Evolutionary conservation across 345 rosid genomes (phyloP).

Genomic region (Bretschneidera sinensis): DNA sequence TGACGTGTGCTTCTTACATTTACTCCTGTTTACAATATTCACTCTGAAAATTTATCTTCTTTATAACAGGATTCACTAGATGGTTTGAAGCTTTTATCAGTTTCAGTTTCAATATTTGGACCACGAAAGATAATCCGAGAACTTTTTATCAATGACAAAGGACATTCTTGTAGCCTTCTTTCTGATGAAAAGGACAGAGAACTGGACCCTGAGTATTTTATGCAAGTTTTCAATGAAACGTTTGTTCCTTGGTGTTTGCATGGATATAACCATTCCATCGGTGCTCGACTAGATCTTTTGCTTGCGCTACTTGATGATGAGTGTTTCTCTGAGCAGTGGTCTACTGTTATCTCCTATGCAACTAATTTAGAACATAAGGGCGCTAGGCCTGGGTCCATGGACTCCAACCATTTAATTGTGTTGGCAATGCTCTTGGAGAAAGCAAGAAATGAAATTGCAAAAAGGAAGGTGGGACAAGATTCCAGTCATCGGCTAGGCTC

Average conservation of each 20-base stretch:
- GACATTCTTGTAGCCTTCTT: slow-evolving; percentile 15
- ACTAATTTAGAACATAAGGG: slow-evolving; percentile 34
- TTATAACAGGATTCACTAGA: slow-evolving; percentile 54
- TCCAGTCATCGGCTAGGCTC: slow-evolving; percentile 36
- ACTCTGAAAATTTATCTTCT: slow-evolving; percentile 15
- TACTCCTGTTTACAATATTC: slow-evolving; percentile 3
- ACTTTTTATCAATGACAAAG: slow-evolving; percentile 31
- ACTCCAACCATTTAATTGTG: slow-evolving; percentile 33
- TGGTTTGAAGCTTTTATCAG: slow-evolving; percentile 68
- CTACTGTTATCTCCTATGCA: slow-evolving; percentile 51
- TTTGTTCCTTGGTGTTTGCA: slow-evolving; percentile 87
- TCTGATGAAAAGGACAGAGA: slow-evolving; percentile 32
- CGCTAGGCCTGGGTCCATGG: slow-evolving; percentile 21
- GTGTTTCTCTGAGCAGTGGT: slow-evolving; percentile 71
- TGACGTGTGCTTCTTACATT: not conserved
- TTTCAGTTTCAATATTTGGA: slow-evolving; percentile 73
- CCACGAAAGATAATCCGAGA: slow-evolving; percentile 49
- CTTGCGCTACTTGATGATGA: slow-evolving; percentile 77
- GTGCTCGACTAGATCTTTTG: slow-evolving; percentile 65
- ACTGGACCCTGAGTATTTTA: slow-evolving; percentile 39
- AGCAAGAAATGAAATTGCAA: slow-evolving; percentile 51
- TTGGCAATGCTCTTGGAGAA: slow-evolving; percentile 67
- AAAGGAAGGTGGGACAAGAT: slow-evolving; percentile 35
- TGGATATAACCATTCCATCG: slow-evolving; percentile 39
- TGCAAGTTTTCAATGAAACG: slow-evolving; percentile 52